Conservation (phyloP, 768 basidiomycete genomes). For the Lactarius quietus region DNA sequence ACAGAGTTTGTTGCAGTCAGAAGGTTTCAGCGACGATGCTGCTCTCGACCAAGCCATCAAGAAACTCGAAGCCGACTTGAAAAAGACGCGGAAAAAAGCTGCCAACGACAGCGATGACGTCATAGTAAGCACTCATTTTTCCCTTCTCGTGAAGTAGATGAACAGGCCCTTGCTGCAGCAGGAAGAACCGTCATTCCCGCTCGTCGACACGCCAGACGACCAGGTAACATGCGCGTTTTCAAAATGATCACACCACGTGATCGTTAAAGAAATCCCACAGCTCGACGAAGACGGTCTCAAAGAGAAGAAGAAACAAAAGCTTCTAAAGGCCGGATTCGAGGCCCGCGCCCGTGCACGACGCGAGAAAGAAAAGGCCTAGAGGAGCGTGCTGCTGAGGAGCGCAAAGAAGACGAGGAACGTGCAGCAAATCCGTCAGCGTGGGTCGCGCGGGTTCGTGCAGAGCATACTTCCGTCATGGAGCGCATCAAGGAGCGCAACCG, state of each 20-base stretch:
- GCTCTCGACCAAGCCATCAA: conserved; percentile 80
- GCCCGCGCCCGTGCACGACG: conserved; percentile 78
- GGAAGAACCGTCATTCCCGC: conserved; percentile 83
- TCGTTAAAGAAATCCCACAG: conserved; percentile 34
- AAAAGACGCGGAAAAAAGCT: conserved; percentile 79
- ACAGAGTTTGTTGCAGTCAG: conserved; percentile 57
- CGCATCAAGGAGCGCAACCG: conserved; percentile 84
- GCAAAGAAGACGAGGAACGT: conserved; percentile 72
- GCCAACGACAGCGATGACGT: conserved; percentile 59
- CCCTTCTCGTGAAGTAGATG: background rate
- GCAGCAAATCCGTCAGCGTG: conserved; percentile 68
- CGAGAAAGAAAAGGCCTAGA: conserved; percentile 87
- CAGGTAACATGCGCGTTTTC: conserved; percentile 51
- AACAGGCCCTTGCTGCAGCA: conserved; percentile 28
- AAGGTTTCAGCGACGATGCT: conserved; percentile 75
- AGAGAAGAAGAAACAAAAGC: conserved; percentile 90
- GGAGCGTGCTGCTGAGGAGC: conserved; percentile 56
- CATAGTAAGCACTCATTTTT: conserved; percentile 33
- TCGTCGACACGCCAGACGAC: conserved; percentile 88
- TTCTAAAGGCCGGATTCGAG: conserved; percentile 92
- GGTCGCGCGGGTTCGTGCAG: conserved; percentile 64
- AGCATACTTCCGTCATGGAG: conserved; percentile 82
- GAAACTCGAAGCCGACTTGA: conserved; percentile 76
- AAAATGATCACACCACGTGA: background rate
- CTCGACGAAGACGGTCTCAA: conserved; percentile 88